These are phyloP conservation scores for Eimeria acervulina DNA, from an alignment of 169 alveolate species.

Conservation along the genomic window DNA sequence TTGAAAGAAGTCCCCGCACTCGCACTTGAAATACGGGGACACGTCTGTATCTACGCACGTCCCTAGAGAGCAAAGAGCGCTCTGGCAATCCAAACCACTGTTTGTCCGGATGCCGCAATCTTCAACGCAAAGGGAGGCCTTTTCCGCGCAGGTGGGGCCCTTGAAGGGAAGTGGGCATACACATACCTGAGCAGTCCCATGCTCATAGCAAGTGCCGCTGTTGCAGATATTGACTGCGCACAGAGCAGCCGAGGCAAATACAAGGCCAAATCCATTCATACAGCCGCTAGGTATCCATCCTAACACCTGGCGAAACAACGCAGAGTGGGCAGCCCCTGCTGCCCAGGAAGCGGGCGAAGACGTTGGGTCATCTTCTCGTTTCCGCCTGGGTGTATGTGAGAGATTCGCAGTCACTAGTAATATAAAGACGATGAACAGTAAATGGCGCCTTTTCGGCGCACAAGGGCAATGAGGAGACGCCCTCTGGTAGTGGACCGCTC, in stretches of 20 bases:
- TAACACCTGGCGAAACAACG: neutral
- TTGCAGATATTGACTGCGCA: conserved; percentile 67
- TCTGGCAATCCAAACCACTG: conserved; percentile 68
- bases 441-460: neutral
- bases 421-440: neutral
- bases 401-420: neutral
- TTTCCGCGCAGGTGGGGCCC: conserved; percentile 62
- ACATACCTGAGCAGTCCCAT: conserved; percentile 56
- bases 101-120: conserved; percentile 77
- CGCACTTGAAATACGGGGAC: conserved; percentile 76
- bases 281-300: neutral
- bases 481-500: neutral
- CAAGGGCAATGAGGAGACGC: neutral
- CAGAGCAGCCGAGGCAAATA: conserved; percentile 12
- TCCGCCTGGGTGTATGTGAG: neutral
- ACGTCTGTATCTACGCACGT: conserved; percentile 65
- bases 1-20: conserved; percentile 79
- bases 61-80: conserved; percentile 78
- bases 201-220: conserved; percentile 73
- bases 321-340: neutral
- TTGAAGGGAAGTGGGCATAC: conserved; percentile 73
- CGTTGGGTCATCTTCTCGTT: neutral
- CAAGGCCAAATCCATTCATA: neutral
- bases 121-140: conserved; percentile 66
- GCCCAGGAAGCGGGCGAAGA: neutral